phyloP scores from a whole-genome alignment of 257 asterid species.

The Galeopsis tetrahit region DNA sequence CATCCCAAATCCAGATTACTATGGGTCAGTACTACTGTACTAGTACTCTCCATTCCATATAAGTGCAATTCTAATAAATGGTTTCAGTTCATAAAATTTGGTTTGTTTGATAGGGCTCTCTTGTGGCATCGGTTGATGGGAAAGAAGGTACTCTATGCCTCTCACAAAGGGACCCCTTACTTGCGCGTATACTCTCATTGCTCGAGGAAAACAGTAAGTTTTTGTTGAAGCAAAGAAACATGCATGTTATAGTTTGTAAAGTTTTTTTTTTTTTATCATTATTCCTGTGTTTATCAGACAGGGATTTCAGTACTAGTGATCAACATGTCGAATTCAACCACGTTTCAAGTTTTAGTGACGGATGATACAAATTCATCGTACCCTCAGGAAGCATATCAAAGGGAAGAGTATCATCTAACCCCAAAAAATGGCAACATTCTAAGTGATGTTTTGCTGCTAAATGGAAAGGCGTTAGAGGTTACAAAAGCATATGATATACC shows the following conservation, averaged over 20 bases:
- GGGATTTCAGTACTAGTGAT: conserved; percentile 61
- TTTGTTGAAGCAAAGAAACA: neutral
- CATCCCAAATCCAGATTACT: conserved; percentile 89
- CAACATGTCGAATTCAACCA: conserved; percentile 79
- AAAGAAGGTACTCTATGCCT: conserved; percentile 53
- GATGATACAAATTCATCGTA: conserved; percentile 38
- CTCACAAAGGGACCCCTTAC: conserved; percentile 61
- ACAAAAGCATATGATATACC: conserved; percentile 67
- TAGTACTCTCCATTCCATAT: neutral
- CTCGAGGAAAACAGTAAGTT: conserved; percentile 61
- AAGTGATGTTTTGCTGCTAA: conserved; percentile 67
- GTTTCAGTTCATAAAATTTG: neutral
- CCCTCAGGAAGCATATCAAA: conserved; percentile 26
- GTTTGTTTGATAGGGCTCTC: conserved; percentile 54
- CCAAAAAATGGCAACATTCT: conserved; percentile 71
- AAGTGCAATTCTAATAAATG: neutral
- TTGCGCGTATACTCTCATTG: conserved; percentile 78
- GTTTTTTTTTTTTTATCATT: neutral
- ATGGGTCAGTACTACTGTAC: conserved; percentile 55
- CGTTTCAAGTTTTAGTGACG: conserved; percentile 45
- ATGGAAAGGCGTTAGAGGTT: conserved; percentile 66
- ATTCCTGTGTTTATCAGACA: conserved; percentile 37
- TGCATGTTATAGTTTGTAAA: neutral
- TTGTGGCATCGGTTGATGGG: conserved; percentile 89
- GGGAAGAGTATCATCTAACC: conserved; percentile 83